These are phyloP conservation scores for Apostasia ramifera DNA, from an alignment of 106 monocot genomes.

Conservation along the genomic window DNA sequence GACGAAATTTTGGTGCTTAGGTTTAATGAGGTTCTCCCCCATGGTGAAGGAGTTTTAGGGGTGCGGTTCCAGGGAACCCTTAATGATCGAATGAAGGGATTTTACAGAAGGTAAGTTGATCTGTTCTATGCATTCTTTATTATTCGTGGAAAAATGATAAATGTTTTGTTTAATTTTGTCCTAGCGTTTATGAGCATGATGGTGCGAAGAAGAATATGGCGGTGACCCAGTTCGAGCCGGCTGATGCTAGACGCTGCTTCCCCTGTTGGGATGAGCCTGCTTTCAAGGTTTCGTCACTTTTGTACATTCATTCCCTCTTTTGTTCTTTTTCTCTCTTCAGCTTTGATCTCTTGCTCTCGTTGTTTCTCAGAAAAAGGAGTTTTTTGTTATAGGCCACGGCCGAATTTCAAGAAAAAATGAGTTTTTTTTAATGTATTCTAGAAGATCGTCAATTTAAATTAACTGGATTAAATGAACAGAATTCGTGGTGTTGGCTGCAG, in stretches of 20 bases:
- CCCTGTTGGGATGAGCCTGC: conserved; percentile 99
- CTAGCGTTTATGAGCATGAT: conserved; percentile 62
- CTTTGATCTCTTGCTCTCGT: too few relatives aligned
- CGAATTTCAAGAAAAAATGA: too few relatives aligned
- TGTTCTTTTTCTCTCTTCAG: too few relatives aligned
- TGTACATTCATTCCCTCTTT: neutral
- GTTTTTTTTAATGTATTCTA: too few relatives aligned
- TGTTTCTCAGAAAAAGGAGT: too few relatives aligned
- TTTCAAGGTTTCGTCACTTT: conserved; percentile 48
- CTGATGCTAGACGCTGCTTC: conserved; percentile 89
- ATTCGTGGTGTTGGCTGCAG: too few relatives aligned
- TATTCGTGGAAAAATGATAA: neutral
- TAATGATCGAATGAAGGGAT: conserved; percentile 90
- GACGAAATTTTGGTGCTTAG: conserved; percentile 76
- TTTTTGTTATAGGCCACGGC: too few relatives aligned
- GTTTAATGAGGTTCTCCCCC: conserved; percentile 48
- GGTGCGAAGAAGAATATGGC: conserved; percentile 88
- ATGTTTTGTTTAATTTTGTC: conserved; percentile 3
- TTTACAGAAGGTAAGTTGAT: conserved; percentile 65
- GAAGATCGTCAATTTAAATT: too few relatives aligned
- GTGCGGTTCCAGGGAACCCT: conserved; percentile 64
- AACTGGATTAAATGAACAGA: too few relatives aligned
- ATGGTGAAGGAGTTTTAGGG: conserved; percentile 44
- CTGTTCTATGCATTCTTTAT: neutral
- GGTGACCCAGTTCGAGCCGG: conserved; percentile 88